Base-by-base conservation (phyloP, 139 green algal species). In the Chlorella sp. region DNA sequence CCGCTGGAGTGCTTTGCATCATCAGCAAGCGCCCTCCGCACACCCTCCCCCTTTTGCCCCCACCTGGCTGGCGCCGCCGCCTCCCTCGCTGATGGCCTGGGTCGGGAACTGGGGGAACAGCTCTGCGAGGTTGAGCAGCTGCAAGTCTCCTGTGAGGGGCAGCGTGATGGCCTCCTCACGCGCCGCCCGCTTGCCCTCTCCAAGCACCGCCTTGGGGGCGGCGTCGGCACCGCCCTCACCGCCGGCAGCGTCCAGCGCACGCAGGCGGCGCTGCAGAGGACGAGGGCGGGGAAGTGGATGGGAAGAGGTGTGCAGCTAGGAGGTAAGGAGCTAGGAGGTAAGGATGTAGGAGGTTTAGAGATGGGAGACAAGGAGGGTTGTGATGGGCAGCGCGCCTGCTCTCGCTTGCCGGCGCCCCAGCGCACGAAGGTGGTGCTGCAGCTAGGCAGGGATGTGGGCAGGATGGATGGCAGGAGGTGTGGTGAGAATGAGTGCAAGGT, bases 81-180 rank as follows among this genome's bases (percentile, higher is more conserved):
- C 66, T 16, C 84, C 84, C 40, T 88, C 84, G 36, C 66, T 81
- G 19, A 80, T 34, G 36, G 64, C 39, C 42, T 37, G 86, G 48
- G 14, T n/a, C 12, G 57, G 42, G 71, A 89, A 85, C 36, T 28
- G 37, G 16, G 82, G 82, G 75, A 89, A 89, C 14, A 91, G 75
- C 39, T 89, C 85, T 4, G 26, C 81, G 34, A 91, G 53, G 88
- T 89, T 75, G 15, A 87, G 32, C 22, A 69, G 42, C 9, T 80
- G 71, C 64, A 93, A 19, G 82, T 89, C 69, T 36, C 28, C 79
- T 30, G 64, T 85, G 24, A 91, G 64, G n/a, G 87, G 83, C 89
- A 91, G 76, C 30, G 93, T 96, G 88, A 96, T 96, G 71, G 91
- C 91, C 83, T 95, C 94, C 89, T 81, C 91, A 89, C 95, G 92